phyloP scores from a whole-genome alignment of 306 rosid genomes.

The Begonia peltatifolia region DNA sequence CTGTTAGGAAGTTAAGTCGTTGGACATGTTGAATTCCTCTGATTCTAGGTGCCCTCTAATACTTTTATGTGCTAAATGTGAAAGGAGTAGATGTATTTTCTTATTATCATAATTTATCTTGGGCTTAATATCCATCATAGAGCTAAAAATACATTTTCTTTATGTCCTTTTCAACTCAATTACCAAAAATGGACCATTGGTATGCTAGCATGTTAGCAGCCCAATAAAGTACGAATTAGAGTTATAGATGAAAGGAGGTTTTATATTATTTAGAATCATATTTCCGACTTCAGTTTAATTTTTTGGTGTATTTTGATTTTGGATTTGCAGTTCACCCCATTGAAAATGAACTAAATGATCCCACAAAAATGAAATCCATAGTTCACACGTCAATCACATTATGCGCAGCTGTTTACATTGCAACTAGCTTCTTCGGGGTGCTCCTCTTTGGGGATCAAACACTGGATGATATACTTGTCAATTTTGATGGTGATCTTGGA shows the following conservation, averaged over 20 bases:
- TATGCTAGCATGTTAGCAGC: too few species aligned
- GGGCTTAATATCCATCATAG: too few species aligned
- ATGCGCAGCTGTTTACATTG: conserved; percentile 40
- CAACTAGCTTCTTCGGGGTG: conserved; percentile 46
- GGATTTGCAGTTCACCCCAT: conserved; percentile 48
- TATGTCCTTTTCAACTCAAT: too few species aligned
- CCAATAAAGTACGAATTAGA: too few species aligned
- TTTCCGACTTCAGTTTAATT: neutral
- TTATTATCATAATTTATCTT: too few species aligned
- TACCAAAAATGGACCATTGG: too few species aligned
- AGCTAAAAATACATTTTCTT: too few species aligned
- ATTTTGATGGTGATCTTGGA: conserved; percentile 64
- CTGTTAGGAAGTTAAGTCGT: too few species aligned
- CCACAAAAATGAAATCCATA: conserved; percentile 39
- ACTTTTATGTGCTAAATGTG: too few species aligned
- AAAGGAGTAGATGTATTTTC: too few species aligned
- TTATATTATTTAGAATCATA: neutral
- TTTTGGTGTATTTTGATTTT: neutral
- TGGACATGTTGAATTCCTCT: too few species aligned
- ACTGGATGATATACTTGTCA: conserved; percentile 57
- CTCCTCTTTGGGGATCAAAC: conserved; percentile 59
- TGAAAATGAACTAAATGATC: conserved; percentile 42
- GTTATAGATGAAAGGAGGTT: neutral
- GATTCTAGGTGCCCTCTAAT: too few species aligned
- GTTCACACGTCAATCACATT: conserved; percentile 31